phyloP scores from a whole-genome alignment of 495 filamentous ascomycete species.

The Tuber calosporum region DNA sequence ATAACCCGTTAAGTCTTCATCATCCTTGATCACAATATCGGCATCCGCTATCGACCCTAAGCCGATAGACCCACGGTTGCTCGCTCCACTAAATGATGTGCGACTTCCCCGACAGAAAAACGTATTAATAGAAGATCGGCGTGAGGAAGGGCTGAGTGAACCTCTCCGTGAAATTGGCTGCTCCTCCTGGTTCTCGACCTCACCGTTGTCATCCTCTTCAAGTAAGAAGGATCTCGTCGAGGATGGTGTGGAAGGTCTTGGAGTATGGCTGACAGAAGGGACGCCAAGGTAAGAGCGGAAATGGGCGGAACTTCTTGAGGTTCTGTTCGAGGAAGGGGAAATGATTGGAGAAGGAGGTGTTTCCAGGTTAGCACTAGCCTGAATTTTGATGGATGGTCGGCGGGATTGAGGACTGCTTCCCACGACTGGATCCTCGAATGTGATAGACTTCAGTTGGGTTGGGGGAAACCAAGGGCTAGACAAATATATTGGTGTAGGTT shows the following conservation, averaged over 20 bases:
- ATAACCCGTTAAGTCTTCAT: conserved; percentile 35
- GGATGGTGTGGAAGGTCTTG: conserved; percentile 16
- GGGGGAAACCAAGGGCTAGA: conserved; percentile 25
- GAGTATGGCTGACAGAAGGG: conserved; percentile 15
- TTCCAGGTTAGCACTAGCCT: conserved; percentile 7
- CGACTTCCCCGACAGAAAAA: conserved; percentile 36
- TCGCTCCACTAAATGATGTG: conserved; percentile 15
- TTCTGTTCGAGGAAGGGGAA: conserved; percentile 9
- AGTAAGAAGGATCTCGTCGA: conserved; percentile 23
- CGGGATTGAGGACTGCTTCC: conserved; percentile 8
- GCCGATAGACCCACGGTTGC: conserved; percentile 26
- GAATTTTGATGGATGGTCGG: conserved; percentile 17
- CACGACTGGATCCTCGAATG: not conserved
- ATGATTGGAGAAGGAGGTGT: conserved; percentile 12
- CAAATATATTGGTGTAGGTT: conserved; percentile 16
- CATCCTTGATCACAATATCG: conserved; percentile 35
- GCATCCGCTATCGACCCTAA: conserved; percentile 30
- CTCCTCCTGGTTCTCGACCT: conserved; percentile 16
- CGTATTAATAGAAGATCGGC: conserved; percentile 33
- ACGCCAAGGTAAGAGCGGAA: not conserved
- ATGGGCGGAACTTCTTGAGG: conserved; percentile 7
- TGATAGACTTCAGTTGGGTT: conserved; percentile 13
- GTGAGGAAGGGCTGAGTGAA: conserved; percentile 24
- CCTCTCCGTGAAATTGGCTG: conserved; percentile 12
- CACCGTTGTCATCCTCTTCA: conserved; percentile 16